A percentile compares a stretch with the other conserved stretches of the same genome.
These are phyloP conservation scores for Ramaria rubella DNA, from an alignment of 768 basidiomycete genomes.

Conservation along the genomic window DNA sequence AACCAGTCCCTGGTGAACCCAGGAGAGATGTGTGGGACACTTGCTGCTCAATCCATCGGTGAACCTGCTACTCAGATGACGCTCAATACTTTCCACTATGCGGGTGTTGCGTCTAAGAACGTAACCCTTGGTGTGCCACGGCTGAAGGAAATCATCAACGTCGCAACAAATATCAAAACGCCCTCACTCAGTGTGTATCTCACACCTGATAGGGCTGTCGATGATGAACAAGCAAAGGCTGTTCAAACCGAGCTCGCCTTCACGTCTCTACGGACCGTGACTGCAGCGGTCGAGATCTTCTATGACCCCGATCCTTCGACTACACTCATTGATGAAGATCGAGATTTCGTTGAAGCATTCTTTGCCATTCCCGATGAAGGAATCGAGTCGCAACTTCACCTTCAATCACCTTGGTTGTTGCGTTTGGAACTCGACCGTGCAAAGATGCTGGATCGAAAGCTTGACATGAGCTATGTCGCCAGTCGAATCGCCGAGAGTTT, in stretches of 20 bases:
- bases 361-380: constrained; percentile 99
- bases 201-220: constrained; percentile 58
- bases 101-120: constrained; percentile 99
- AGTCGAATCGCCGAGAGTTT: constrained; percentile 91
- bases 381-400: constrained; percentile 80
- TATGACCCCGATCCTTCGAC: constrained; percentile 90
- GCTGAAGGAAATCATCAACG: constrained; percentile 98
- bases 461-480: constrained; percentile 92
- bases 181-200: constrained; percentile 93
- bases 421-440: constrained; percentile 95
- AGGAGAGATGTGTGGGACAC: constrained; percentile 98
- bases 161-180: constrained; percentile 97
- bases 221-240: constrained; percentile 64
- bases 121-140: constrained; percentile 99
- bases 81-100: constrained; percentile 98
- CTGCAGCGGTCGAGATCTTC: constrained; percentile 94
- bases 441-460: constrained; percentile 95
- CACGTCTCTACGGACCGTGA: constrained; percentile 90
- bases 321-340: constrained; percentile 95
- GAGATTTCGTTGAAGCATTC: constrained; percentile 95
- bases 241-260: constrained; percentile 92
- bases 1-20: constrained; percentile 88
- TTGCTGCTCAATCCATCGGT: constrained; percentile 97
- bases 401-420: constrained; percentile 95
- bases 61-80: constrained; percentile 99